Evolutionary conservation across 768 basidiomycete genomes (phyloP), one percentile per base, ranked within the genome.

Genomic region (Leucogyrophana mollusca): DNA sequence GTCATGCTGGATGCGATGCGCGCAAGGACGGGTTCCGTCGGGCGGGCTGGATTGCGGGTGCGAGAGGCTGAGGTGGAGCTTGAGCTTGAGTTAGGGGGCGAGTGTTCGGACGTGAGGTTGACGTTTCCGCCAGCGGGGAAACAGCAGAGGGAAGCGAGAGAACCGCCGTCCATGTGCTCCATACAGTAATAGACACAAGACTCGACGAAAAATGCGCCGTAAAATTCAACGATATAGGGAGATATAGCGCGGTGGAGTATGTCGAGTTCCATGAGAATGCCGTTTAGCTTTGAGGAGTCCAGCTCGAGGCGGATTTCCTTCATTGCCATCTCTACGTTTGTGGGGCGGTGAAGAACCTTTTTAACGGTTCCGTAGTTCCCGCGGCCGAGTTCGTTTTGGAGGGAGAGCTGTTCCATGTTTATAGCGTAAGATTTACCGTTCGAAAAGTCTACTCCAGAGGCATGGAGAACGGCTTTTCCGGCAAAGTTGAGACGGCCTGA

Each of bases 171-270:
- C 96, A 99, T 99, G 70, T 86, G 91, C 73, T 99, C 96, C 94
- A 98, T 98, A 69, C 94, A 98, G 66, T 96, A 97, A 70, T 99
- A 97, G 18, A 99, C 96, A 65, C 95, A 99, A n/a, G 91, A 91
- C 63, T 99, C 96, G 67, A 96, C 94, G 68, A 96, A 97, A 73
- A 99, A 99, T 4, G 96, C 96, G 35, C 96, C 96, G 62, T 95
- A 98, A 57, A 99, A 99, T 51, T 98, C 96, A 58, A 99, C 91
- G 54, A 98, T 98, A 60, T 90, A 84, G 3, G 88, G 89, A 8
- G 88, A 84, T 35, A 86, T 78, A 3, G 94, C 94, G 21, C 94
- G 90, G 66, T 99, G 96, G 6, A 99, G 82, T 54, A 99, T 88
- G 62, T 99, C 95, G 44, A 99, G 87, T 61, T 99, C 96, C 88